Base-by-base conservation (phyloP, 2,329 filamentous ascomycete species). In the Furcasterigmium furcatum region DNA sequence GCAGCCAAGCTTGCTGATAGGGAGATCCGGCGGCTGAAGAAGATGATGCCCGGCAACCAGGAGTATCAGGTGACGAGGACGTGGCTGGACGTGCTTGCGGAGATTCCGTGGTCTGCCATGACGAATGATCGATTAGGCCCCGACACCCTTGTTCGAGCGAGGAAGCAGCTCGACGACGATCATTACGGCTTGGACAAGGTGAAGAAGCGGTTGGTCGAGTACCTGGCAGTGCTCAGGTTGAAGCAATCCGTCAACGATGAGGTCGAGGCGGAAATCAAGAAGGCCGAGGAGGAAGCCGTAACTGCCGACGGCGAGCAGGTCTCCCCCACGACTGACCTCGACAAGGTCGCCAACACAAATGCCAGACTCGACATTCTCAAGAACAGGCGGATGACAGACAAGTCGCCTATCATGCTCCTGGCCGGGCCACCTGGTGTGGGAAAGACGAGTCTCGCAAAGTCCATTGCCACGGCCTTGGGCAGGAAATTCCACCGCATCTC, bases 401-500 rank as follows among this genome's bases (percentile, higher is more conserved):
- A 94, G 69, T 96, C 94, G 2, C 94, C 94, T 1, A 99, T 99
- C 53, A 77, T 99, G 53, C 81, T 99, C 9, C 80, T 99, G 9
- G 88, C 95, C 32, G 94, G 94, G 0, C 94, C 94, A 12, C 94
- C 94, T 2, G 94, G 94, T 40, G 91, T 92, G 4, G 94, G 94
- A 52, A 99, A 99, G 76, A 99, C 94, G 1, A 96, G 90, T 57
- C 75, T 99, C 38, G 94, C 94, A 24, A 90, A 91, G 57, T 97
- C 92, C 2, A 85, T 99, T 20, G 94, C 94, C 2, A 88, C 88
- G 14, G 91, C 94, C 2, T 77, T 99, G 10, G 92, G 92, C 14
- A 84, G 94, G 52, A 95, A 96, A 64, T 99, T 99, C 65, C 92
- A 99, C 66, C 84, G 94, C 38, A 96, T 99, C 57, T 97, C 94